Evolutionary conservation across 768 basidiomycete species (phyloP).

Genomic region (Tulasnella sp.): DNA sequence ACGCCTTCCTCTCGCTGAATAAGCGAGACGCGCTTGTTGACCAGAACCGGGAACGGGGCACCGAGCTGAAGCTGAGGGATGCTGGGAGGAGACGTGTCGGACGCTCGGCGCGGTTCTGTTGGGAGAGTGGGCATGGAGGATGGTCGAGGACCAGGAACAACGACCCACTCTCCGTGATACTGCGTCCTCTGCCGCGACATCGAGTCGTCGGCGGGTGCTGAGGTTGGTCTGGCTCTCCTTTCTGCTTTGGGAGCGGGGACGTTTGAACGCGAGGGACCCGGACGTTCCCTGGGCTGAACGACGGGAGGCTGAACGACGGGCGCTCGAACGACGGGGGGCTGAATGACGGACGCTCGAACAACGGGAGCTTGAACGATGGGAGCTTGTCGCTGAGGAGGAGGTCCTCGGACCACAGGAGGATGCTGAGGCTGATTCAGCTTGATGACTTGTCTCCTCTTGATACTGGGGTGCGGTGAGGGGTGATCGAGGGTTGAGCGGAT

Average conservation of each 20-base stretch:
- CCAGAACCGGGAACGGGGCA: neutral
- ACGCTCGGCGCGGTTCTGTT: neutral
- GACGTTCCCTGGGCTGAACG: neutral
- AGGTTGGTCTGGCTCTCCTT: neutral
- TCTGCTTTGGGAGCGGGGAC: neutral
- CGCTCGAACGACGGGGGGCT: no score
- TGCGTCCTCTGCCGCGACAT: neutral
- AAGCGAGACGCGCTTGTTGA: neutral
- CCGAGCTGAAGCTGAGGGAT: neutral
- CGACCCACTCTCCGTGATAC: neutral
- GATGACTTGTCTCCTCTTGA: neutral
- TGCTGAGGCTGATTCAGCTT: neutral
- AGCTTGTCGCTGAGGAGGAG: neutral
- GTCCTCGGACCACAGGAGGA: neutral
- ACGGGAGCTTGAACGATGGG: no score
- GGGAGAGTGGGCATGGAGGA: neutral
- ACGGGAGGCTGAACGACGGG: neutral
- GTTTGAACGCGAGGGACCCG: neutral
- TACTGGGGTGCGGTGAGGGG: neutral
- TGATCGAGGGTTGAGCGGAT: neutral
- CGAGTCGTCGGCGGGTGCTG: neutral
- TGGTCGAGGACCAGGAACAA: neutral
- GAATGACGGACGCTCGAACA: no score
- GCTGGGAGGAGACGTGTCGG: neutral
- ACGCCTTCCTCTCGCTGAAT: slow-evolving; percentile 1